Conservation (phyloP, 257 asterid species). For the Asclepias syriaca region DNA sequence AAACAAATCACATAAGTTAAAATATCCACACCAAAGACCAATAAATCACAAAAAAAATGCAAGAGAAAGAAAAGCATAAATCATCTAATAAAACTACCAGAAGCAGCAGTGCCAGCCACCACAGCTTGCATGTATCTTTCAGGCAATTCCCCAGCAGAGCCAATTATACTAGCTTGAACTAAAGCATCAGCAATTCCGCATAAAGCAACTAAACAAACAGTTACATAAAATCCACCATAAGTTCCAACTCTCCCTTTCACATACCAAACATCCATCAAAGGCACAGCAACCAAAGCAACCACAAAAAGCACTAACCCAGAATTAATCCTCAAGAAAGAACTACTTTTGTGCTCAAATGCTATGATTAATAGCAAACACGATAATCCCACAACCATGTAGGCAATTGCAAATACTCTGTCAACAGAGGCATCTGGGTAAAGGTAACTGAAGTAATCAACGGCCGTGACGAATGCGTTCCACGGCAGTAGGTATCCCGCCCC, state of each 20-base stretch:
- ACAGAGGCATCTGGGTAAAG: slow-evolving; percentile 80
- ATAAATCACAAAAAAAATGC: background rate
- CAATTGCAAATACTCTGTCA: slow-evolving; percentile 67
- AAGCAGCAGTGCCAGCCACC: slow-evolving; percentile 90
- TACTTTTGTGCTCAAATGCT: slow-evolving; percentile 59
- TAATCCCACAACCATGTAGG: slow-evolving; percentile 63
- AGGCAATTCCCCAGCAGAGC: slow-evolving; percentile 89
- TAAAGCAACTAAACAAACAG: slow-evolving; percentile 49
- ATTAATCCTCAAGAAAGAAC: slow-evolving; percentile 53
- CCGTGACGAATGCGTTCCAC: slow-evolving; percentile 97
- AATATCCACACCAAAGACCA: background rate
- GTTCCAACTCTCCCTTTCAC: slow-evolving; percentile 69
- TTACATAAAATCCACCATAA: slow-evolving; percentile 58
- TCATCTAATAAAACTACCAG: slow-evolving; percentile 39
- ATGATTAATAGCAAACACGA: slow-evolving; percentile 40
- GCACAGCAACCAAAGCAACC: slow-evolving; percentile 60
- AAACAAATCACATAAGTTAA: background rate
- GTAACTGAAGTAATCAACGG: slow-evolving; percentile 86
- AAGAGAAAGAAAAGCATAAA: background rate
- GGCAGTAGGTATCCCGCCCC: slow-evolving; percentile 85
- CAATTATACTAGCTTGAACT: slow-evolving; percentile 89
- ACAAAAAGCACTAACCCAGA: slow-evolving; percentile 53
- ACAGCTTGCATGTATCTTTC: slow-evolving; percentile 94
- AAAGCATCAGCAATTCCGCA: slow-evolving; percentile 82
- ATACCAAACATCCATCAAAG: slow-evolving; percentile 63